Conservation (phyloP, 495 filamentous ascomycete genomes). For the Delitschia confertaspora region DNA sequence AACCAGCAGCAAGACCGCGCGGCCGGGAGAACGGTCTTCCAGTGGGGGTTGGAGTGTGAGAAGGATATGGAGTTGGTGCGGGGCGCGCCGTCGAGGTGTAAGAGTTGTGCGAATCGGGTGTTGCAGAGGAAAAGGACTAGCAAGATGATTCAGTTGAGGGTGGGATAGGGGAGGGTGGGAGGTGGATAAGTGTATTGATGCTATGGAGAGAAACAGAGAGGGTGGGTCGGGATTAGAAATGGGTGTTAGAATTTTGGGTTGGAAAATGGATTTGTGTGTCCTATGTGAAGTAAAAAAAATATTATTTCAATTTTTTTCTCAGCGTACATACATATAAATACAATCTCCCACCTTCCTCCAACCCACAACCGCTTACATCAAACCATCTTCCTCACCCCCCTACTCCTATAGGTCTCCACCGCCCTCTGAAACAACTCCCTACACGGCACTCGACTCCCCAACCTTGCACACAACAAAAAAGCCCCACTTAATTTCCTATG, state of each 20-base stretch:
- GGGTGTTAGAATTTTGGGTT: not conserved
- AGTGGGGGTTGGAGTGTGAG: too few species aligned
- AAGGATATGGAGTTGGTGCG: too few species aligned
- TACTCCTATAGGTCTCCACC: slow-evolving; percentile 39
- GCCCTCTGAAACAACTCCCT: slow-evolving; percentile 70
- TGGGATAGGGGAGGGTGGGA: not conserved
- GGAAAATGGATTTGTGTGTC: not conserved
- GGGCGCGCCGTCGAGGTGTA: slow-evolving; percentile 2
- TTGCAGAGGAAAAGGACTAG: slow-evolving; percentile 10
- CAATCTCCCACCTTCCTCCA: not conserved
- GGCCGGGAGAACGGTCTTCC: too few species aligned
- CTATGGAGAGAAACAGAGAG: not conserved
- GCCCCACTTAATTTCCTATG: slow-evolving; percentile 95
- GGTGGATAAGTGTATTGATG: too few species aligned
- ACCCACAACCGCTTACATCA: too few species aligned
- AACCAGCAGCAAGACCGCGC: too few species aligned
- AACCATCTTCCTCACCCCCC: slow-evolving; percentile 21
- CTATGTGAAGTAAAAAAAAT: not conserved
- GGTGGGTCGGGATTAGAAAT: not conserved
- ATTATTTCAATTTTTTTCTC: not conserved
- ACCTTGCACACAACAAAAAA: slow-evolving; percentile 78
- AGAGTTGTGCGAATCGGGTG: slow-evolving; percentile 1
- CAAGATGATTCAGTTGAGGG: slow-evolving; percentile 12
- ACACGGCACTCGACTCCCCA: slow-evolving; percentile 76
- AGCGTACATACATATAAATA: not conserved